phyloP scores from a whole-genome alignment of 768 basidiomycete species.

The Goffeauzyma gilvescens region DNA sequence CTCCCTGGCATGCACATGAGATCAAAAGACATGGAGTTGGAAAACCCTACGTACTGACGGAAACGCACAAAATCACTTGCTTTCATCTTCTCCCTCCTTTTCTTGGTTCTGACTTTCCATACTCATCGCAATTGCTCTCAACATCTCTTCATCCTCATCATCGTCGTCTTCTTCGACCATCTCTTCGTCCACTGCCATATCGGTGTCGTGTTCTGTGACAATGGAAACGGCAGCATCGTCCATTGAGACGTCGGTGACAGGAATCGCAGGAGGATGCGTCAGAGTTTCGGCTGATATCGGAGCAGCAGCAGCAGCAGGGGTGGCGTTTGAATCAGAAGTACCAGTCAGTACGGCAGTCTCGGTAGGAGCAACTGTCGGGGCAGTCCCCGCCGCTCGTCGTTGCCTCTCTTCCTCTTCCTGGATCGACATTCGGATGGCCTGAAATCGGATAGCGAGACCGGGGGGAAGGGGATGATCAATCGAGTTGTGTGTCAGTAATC shows the following conservation, averaged over 20 bases:
- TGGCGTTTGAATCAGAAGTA: constrained; percentile 27
- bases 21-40: no score
- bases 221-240: constrained; percentile 12
- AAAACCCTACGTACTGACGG: no score
- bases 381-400: constrained; percentile 38
- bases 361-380: constrained; percentile 14
- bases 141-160: constrained; percentile 74
- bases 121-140: constrained; percentile 80
- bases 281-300: constrained; percentile 24
- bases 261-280: constrained; percentile 9
- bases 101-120: constrained; percentile 34
- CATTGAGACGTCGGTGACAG: constrained; percentile 11
- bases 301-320: constrained; percentile 19
- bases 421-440: constrained; percentile 95
- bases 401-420: constrained; percentile 65
- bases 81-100: constrained; percentile 19
- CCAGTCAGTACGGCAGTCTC: constrained; percentile 6
- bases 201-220: constrained; percentile 13
- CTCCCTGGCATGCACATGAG: no score
- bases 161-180: constrained; percentile 36
- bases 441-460: neutral
- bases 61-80: no score
- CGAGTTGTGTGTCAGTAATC: neutral
- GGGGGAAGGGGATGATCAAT: neutral
- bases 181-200: constrained; percentile 40